Conservation (phyloP, 768 basidiomycete species). For the Termitomyces sp. region DNA sequence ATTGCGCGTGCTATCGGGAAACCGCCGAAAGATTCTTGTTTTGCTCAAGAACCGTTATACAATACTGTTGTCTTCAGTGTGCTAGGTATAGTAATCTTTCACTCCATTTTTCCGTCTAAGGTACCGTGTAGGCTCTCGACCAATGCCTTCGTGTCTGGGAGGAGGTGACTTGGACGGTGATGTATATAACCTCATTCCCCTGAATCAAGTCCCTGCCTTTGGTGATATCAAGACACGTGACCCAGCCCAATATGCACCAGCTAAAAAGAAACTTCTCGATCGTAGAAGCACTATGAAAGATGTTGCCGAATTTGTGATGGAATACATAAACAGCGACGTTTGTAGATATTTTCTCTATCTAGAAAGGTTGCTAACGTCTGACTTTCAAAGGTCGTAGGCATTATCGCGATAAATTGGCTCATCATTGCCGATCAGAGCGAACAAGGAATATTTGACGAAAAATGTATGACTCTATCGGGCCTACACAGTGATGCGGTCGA, state of each 20-base stretch:
- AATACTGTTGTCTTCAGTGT: slow-evolving; percentile 67
- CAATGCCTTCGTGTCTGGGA: slow-evolving; percentile 57
- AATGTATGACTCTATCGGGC: slow-evolving; percentile 47
- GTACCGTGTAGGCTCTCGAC: slow-evolving; percentile 39
- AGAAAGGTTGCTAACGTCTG: neutral
- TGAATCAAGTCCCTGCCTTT: slow-evolving; percentile 32
- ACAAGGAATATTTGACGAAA: slow-evolving; percentile 39
- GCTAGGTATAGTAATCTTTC: slow-evolving; percentile 30
- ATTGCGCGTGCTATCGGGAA: slow-evolving; percentile 53
- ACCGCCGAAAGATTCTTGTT: slow-evolving; percentile 51
- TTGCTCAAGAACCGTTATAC: slow-evolving; percentile 41
- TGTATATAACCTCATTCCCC: slow-evolving; percentile 46
- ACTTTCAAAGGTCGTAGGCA: slow-evolving; percentile 43
- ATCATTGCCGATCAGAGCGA: slow-evolving; percentile 55
- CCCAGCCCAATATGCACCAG: slow-evolving; percentile 48
- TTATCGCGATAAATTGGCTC: slow-evolving; percentile 59
- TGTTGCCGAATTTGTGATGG: slow-evolving; percentile 64
- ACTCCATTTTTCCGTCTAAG: neutral
- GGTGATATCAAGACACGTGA: slow-evolving; percentile 12
- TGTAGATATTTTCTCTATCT: slow-evolving; percentile 15
- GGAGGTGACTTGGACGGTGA: slow-evolving; percentile 73
- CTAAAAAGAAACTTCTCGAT: slow-evolving; percentile 36
- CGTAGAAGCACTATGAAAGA: slow-evolving; percentile 53
- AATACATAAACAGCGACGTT: slow-evolving; percentile 65
- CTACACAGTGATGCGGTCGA: slow-evolving; percentile 65